Conservation (phyloP, 2,329 filamentous ascomycete species). For the Neonectria coccinea region DNA sequence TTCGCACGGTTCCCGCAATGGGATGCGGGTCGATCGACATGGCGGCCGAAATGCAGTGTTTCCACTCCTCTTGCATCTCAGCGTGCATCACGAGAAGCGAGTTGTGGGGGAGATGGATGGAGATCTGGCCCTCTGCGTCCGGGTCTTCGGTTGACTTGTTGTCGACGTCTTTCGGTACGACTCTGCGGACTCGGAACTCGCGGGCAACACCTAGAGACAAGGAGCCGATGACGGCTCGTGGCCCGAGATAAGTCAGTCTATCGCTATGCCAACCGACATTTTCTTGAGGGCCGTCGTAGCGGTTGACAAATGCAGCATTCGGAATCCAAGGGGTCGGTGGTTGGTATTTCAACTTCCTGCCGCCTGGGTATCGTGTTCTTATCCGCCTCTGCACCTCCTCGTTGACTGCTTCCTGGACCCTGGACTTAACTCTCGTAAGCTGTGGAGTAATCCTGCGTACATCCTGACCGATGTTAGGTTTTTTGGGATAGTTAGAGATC, state of each 20-base stretch:
- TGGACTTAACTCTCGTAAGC: conserved; percentile 75
- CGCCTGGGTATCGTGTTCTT: conserved; percentile 72
- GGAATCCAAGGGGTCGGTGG: conserved; percentile 79
- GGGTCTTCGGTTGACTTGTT: conserved; percentile 57
- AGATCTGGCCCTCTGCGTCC: conserved; percentile 85
- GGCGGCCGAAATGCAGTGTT: conserved; percentile 84
- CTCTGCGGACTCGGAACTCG: conserved; percentile 87
- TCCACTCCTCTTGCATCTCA: conserved; percentile 98
- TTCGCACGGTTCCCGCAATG: conserved; percentile 79
- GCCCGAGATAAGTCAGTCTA: conserved; percentile 92
- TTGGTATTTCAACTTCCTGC: conserved; percentile 82
- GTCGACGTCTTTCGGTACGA: conserved; percentile 70
- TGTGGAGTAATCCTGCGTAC: conserved; percentile 81
- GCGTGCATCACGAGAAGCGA: conserved; percentile 96
- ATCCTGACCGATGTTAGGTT: conserved; percentile 61
- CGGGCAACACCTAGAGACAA: conserved; percentile 91
- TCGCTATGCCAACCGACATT: conserved; percentile 94
- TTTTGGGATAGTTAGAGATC: neutral
- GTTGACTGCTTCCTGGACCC: conserved; percentile 83
- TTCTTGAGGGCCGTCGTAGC: conserved; percentile 84
- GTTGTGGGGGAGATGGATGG: conserved; percentile 94
- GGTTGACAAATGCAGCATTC: conserved; percentile 95
- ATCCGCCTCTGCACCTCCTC: conserved; percentile 79
- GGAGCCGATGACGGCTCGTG: conserved; percentile 88
- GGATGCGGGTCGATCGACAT: conserved; percentile 86